phyloP scores from a whole-genome alignment of 208 protist genomes.

The Crithidia mellificae region DNA sequence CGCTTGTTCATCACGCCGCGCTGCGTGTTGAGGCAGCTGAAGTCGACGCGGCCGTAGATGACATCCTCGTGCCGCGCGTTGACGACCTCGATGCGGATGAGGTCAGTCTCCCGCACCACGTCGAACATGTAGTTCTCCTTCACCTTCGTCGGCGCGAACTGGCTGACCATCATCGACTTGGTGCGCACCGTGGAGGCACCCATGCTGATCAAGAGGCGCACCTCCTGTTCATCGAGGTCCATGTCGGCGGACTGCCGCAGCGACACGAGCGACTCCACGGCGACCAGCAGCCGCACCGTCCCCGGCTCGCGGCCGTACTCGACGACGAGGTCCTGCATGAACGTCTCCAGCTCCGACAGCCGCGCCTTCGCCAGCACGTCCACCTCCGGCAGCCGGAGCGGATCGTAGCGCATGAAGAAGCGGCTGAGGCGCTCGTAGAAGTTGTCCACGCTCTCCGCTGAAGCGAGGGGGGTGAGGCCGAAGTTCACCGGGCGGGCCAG shows the following conservation, averaged over 20 bases:
- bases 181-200: slow-evolving; percentile 51
- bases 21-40: slow-evolving; percentile 79
- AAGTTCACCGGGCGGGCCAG: slow-evolving; percentile 61
- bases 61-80: slow-evolving; percentile 36
- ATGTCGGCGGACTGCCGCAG: slow-evolving; percentile 40
- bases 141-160: slow-evolving; percentile 54
- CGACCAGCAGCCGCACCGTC: slow-evolving; percentile 53
- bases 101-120: slow-evolving; percentile 80
- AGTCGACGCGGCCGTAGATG: slow-evolving; percentile 80
- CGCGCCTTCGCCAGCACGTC: slow-evolving; percentile 58
- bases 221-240: slow-evolving; percentile 52
- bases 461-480: slow-evolving; percentile 42
- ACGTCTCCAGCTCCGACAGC: slow-evolving; percentile 46
- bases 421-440: slow-evolving; percentile 72
- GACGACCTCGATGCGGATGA: slow-evolving; percentile 77
- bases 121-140: slow-evolving; percentile 73
- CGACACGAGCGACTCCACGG: slow-evolving; percentile 47
- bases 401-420: slow-evolving; percentile 83
- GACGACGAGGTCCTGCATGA: slow-evolving; percentile 74
- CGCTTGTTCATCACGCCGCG: slow-evolving; percentile 56
- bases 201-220: slow-evolving; percentile 73
- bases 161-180: slow-evolving; percentile 38
- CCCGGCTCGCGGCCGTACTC: slow-evolving; percentile 79
- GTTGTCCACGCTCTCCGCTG: slow-evolving; percentile 45
- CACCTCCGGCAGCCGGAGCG: slow-evolving; percentile 52